These are phyloP conservation scores for Talaromyces sp. DNA, from an alignment of 2,329 filamentous ascomycete species.

Conservation along the genomic window DNA sequence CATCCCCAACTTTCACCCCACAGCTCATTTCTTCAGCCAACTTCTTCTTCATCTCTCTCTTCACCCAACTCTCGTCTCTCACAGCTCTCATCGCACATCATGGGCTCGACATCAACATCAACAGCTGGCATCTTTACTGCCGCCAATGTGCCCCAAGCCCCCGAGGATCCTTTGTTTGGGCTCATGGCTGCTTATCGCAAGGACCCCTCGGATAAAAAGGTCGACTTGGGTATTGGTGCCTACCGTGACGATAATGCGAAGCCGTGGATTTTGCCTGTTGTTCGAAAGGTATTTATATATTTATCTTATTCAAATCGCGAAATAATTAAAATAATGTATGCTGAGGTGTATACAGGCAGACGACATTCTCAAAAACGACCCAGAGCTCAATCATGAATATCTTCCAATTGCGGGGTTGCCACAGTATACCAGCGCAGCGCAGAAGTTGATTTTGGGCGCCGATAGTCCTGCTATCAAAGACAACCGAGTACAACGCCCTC, in stretches of 20 bases:
- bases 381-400: slow-evolving; percentile 94
- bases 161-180: slow-evolving; percentile 92
- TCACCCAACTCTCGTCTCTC: slow-evolving; percentile 25
- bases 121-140: slow-evolving; percentile 64
- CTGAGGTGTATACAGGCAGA: slow-evolving; percentile 63
- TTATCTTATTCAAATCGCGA: background rate
- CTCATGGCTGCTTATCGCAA: slow-evolving; percentile 82
- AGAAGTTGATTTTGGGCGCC: slow-evolving; percentile 78
- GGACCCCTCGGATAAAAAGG: slow-evolving; percentile 71
- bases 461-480: slow-evolving; percentile 78
- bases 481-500: slow-evolving; percentile 57
- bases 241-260: slow-evolving; percentile 94
- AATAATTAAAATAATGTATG: background rate
- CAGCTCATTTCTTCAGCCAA: background rate
- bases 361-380: slow-evolving; percentile 79
- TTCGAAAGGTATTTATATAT: slow-evolving; percentile 68
- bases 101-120: slow-evolving; percentile 54
- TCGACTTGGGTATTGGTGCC: slow-evolving; percentile 91
- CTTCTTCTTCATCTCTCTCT: background rate
- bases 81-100: slow-evolving; percentile 50
- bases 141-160: slow-evolving; percentile 76
- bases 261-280: slow-evolving; percentile 93
- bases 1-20: slow-evolving; percentile 9
- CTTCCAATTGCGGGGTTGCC: slow-evolving; percentile 87
- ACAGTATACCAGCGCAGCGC: slow-evolving; percentile 81